Base-by-base conservation (phyloP, 176 grass and related monocot genomes). In the Echinochloa phyllopogon region DNA sequence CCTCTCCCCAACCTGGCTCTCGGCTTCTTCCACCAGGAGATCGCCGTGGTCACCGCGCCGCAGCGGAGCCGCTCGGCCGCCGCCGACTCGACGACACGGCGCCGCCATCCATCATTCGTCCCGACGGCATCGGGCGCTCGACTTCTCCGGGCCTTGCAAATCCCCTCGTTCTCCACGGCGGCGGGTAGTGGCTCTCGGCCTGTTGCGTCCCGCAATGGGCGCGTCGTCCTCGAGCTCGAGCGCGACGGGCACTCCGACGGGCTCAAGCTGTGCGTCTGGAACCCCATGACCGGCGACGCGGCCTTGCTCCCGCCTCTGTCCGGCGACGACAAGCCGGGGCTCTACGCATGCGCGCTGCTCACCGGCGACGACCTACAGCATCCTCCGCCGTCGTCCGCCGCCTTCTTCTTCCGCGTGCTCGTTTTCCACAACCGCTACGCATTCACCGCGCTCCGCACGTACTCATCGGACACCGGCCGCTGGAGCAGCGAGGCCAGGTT, bases 101-200 rank as follows among this genome's bases (percentile, higher is more conserved):
- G n/a, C n/a, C n/a, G n/a, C n/a, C n/a, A n/a, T n/a, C n/a, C n/a
- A n/a, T n/a, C n/a, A n/a, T n/a, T n/a, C n/a, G n/a, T n/a, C n/a
- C 78, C 84, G 17, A 62, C 65, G 3, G 90, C 88, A 86, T 82
- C 63, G 0, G 33, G n/a, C 18, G 44, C 50, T 25, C 85, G 68
- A 3, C 56, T 44, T 44, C 42, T 44, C 42, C 42, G 42, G 7
- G 42, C 4, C 42, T 8, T 44, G 42, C 42, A 44, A 8, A n/a
- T n/a, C n/a, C n/a, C n/a, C 42, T 6, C 42, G 42, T 44, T 44
- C 42, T 5, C 42, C 42, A 8, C 42, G 4, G 42, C n/a, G n/a
- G n/a, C n/a, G n/a, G n/a, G n/a, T n/a, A n/a, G 42, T 8, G 42
- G 3, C 42, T 5, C 42, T 21, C 56, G 21, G 21, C 20, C 21